A percentile compares a stretch with the other conserved stretches of the same genome.
phyloP scores from a whole-genome alignment of 768 basidiomycete species.

The Holtermanniella nyarrowii region DNA sequence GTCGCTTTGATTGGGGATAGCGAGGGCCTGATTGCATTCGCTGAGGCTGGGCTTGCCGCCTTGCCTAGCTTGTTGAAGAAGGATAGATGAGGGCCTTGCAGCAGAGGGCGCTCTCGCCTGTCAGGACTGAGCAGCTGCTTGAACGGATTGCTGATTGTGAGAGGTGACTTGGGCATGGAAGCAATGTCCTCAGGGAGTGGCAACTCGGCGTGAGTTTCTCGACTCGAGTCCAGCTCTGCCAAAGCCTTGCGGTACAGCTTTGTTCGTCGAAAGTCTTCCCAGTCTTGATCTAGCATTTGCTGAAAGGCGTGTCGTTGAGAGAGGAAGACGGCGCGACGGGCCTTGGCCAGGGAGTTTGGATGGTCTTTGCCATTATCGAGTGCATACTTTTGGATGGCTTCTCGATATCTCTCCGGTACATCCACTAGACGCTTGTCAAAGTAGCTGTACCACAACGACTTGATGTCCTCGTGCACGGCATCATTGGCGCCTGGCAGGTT shows the following conservation, averaged over 20 bases:
- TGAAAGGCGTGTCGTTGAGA: conserved; percentile 77
- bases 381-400: conserved; percentile 53
- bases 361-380: conserved; percentile 46
- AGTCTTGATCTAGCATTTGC: conserved; percentile 77
- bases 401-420: conserved; percentile 61
- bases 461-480: conserved; percentile 73
- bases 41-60: background rate
- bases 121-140: too few relatives aligned
- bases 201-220: too few relatives aligned
- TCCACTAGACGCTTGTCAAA: conserved; percentile 51
- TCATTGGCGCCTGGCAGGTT: conserved; percentile 40
- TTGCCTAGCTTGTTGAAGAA: too few relatives aligned
- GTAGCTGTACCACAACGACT: conserved; percentile 79
- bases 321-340: conserved; percentile 67
- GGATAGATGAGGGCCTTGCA: too few relatives aligned
- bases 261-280: conserved; percentile 74
- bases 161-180: too few relatives aligned
- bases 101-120: too few relatives aligned
- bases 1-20: background rate
- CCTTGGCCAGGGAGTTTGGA: conserved; percentile 47
- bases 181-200: too few relatives aligned
- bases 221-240: conserved; percentile 49
- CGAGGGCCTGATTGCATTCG: background rate
- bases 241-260: conserved; percentile 88
- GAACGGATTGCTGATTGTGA: too few relatives aligned